Evolutionary conservation across 2,329 filamentous ascomycete genomes (phyloP), one percentile per base, ranked within the genome.

Genomic region (Falciphora oryzae): DNA sequence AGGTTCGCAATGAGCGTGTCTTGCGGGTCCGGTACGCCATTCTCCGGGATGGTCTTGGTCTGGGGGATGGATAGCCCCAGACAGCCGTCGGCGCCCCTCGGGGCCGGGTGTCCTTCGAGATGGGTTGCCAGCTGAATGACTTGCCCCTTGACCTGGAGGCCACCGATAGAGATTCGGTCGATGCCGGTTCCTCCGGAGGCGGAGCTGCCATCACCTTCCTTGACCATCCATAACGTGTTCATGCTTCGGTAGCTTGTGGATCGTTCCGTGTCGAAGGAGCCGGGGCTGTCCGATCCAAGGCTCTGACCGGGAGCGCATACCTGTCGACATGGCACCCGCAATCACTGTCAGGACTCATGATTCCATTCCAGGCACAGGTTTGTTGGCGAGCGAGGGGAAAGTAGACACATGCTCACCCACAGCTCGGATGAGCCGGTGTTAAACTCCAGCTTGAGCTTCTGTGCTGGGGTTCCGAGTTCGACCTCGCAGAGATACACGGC

Each of bases 341-440:
- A 10, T 10, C 2, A 22, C 6, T 7, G 10, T 53, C 22, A 53
- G 44, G n/a, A 14, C 6, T 11, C 22, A 4, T 11, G 44, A 10
- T 25, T 53, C 4, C 44, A n/a, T n/a, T n/a, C n/a, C 6, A n/a
- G 8, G 32, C 22, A 6, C 38, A 25, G 44, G n/a, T 5, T 58
- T 0, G 5, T 11, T 29, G 57, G 10, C 8, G 8, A 28, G 10
- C 7, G 29, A 58, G 25, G 18, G 38, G 25, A 18, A 44, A 50
- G 7, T 32, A n/a, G 29, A 22, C 16, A 27, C 28, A 27, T 38
- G 16, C 79, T 69, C 76, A 86, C 84, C 89, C 87, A 91, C 28
- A 89, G 79, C 77, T 91, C 89, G 27, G 87, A 82, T 14, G 86
- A 89, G 27, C 88, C 88, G 56, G 88, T 90, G 72, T 92, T 89